Conservation (phyloP, 192 early-diverging fungal species). For the Haplosporangium gracile region DNA sequence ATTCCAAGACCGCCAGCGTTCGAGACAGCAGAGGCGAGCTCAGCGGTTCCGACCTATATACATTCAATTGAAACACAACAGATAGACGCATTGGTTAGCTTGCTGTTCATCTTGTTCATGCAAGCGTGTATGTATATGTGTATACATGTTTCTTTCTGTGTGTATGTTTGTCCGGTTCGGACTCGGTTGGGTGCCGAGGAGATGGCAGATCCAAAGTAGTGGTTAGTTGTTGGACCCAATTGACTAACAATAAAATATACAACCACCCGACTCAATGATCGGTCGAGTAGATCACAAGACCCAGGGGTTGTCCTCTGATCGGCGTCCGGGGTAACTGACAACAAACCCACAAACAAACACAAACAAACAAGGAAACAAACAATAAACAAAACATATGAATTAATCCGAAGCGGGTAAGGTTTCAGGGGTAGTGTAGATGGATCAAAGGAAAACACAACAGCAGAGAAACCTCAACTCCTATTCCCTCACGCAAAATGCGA, state of each 20-base stretch:
- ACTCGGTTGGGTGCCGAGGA: too few species aligned
- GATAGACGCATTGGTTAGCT: too few species aligned
- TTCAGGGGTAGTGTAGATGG: not conserved
- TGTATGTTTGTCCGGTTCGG: not conserved
- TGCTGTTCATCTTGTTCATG: not conserved
- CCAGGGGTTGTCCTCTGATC: too few species aligned
- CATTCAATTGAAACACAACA: not conserved
- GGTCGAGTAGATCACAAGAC: too few species aligned
- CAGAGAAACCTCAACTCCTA: not conserved
- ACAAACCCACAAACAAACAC: not conserved
- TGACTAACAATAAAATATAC: too few species aligned
- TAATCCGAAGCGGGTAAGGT: not conserved
- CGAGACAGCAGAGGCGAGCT: constrained; percentile 76
- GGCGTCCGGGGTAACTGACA: not conserved
- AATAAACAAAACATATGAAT: not conserved
- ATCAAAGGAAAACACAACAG: not conserved
- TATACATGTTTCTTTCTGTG: not conserved
- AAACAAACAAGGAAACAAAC: not conserved
- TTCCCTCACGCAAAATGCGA: not conserved
- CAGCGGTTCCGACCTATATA: constrained; percentile 58
- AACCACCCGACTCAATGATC: too few species aligned
- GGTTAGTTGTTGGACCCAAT: too few species aligned
- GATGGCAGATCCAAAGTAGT: too few species aligned
- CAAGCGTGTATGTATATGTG: constrained; percentile 26
- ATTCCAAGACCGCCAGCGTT: constrained; percentile 85